Percentiles rank a stretch among this genome's conserved stretches.
Evolutionary conservation across 805 yeast genomes (phyloP).

Genomic region (Cyberlindnera americana): DNA sequence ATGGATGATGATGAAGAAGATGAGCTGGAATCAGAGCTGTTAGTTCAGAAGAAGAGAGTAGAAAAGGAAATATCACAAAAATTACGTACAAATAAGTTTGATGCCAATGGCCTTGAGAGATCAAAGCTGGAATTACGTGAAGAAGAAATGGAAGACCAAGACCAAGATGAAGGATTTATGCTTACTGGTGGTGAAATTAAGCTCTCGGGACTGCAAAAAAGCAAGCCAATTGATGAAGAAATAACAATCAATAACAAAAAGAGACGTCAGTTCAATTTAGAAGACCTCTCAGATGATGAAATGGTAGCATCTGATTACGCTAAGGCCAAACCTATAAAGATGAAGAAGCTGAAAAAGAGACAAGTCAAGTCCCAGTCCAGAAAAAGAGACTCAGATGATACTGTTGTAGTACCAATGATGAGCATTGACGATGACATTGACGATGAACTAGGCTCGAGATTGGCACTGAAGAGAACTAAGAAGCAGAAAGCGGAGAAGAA

Average conservation of each 20-base stretch:
- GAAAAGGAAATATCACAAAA: constrained; percentile 17
- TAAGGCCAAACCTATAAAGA: constrained; percentile 28
- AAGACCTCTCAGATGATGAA: constrained; percentile 16
- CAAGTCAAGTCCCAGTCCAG: constrained; percentile 6
- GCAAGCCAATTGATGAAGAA: not conserved
- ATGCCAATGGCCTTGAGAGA: constrained; percentile 15
- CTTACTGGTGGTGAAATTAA: constrained; percentile 12
- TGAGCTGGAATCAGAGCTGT: constrained; percentile 22
- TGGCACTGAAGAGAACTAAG: constrained; percentile 26
- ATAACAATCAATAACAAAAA: constrained; percentile 1
- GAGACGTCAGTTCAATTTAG: constrained; percentile 13
- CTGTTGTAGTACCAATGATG: constrained; percentile 25
- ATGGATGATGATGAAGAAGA: constrained; percentile 20
- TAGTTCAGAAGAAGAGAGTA: constrained; percentile 17
- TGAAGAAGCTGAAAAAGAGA: constrained; percentile 28
- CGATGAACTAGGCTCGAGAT: constrained; percentile 18
- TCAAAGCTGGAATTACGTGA: constrained; percentile 17
- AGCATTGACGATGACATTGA: constrained; percentile 21
- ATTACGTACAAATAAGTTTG: constrained; percentile 12
- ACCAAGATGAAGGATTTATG: constrained; percentile 15
- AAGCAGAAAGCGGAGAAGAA: constrained; percentile 19
- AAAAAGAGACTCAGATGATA: constrained; percentile 15
- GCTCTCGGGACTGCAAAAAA: not conserved
- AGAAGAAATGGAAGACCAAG: constrained; percentile 12
- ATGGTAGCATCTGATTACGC: constrained; percentile 23